phyloP scores from a whole-genome alignment of 345 rosid genomes.

The Eucalyptus tenuipes region DNA sequence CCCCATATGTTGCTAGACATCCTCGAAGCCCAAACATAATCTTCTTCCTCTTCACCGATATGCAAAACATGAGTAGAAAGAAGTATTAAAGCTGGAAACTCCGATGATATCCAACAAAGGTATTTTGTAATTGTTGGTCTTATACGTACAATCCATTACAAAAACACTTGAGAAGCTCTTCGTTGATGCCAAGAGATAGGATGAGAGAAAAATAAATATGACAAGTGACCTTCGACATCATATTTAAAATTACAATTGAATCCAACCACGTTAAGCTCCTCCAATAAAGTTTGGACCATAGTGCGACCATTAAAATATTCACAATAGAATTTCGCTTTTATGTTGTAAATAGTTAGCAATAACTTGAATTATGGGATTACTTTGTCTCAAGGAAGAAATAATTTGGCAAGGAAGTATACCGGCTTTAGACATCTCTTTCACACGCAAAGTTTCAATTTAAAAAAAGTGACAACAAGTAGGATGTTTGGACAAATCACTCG shows the following conservation, averaged over 20 bases:
- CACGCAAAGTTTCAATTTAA: not conserved
- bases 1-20: not conserved
- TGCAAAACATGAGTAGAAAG: too few species aligned
- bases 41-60: too few species aligned
- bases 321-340: not conserved
- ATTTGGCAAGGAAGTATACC: not conserved
- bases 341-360: too few species aligned
- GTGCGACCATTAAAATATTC: not conserved
- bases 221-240: fast-evolving
- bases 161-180: not conserved
- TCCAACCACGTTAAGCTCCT: not conserved
- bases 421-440: not conserved
- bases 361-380: fast-evolving
- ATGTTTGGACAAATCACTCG: not conserved
- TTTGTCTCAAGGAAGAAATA: too few species aligned
- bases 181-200: not conserved
- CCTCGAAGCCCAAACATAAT: not conserved
- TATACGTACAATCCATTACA: not conserved
- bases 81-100: not conserved
- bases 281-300: not conserved
- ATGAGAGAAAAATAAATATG: not conserved
- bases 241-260: not conserved
- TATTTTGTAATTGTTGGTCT: not conserved
- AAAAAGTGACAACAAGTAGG: fast-evolving
- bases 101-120: not conserved